These are phyloP conservation scores for Coprinopsis cinerea DNA, from an alignment of 768 basidiomycete species.

Conservation along the genomic window DNA sequence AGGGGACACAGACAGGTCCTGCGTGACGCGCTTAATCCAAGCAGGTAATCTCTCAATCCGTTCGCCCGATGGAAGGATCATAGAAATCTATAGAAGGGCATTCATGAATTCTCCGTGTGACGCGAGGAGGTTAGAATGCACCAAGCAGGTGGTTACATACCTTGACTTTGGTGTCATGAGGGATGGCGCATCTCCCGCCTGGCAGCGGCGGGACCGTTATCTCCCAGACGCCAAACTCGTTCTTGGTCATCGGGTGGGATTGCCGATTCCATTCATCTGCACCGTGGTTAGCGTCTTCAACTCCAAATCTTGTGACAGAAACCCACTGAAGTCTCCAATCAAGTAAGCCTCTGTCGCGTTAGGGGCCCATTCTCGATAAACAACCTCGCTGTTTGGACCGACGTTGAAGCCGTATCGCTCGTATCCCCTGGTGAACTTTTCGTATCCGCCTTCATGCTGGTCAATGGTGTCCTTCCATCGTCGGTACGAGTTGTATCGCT, in stretches of 20 bases:
- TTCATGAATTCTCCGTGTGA: neutral
- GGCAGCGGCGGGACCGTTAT: constrained; percentile 63
- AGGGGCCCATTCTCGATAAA: constrained; percentile 96
- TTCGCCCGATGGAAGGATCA: constrained; percentile 72
- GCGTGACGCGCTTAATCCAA: constrained; percentile 95
- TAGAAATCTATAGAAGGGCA: constrained; percentile 66
- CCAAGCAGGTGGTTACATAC: constrained; percentile 29
- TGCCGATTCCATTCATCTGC: constrained; percentile 84
- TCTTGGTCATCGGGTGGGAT: constrained; percentile 81
- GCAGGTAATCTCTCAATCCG: constrained; percentile 90
- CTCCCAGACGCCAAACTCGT: constrained; percentile 88
- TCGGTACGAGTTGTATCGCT: constrained; percentile 61
- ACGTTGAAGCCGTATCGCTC: constrained; percentile 76
- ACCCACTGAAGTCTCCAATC: constrained; percentile 96
- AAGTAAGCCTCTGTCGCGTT: constrained; percentile 76
- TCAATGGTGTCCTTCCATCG: constrained; percentile 76
- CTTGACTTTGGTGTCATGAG: constrained; percentile 95
- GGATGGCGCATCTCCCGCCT: constrained; percentile 73
- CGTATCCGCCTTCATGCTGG: constrained; percentile 78
- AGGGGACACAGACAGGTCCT: constrained; percentile 84
- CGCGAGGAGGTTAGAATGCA: neutral
- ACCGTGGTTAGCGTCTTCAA: constrained; percentile 3
- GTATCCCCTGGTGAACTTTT: constrained; percentile 76
- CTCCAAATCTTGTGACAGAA: neutral
- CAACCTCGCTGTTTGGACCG: constrained; percentile 55